Conservation (phyloP, 352 stramenopile genomes). For the Phytophthora podocarpi region DNA sequence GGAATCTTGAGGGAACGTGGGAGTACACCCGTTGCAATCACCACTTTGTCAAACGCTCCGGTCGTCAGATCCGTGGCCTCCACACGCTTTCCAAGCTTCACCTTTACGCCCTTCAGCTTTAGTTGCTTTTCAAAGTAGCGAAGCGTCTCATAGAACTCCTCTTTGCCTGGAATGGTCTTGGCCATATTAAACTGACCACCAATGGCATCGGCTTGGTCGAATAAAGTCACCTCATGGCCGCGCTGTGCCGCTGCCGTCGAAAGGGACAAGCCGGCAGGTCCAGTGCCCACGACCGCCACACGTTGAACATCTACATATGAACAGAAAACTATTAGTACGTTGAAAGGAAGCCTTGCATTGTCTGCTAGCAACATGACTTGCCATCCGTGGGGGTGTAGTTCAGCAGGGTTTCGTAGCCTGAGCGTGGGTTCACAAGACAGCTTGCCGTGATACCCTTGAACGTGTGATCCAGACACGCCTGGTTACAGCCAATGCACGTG, state of each 20-base stretch:
- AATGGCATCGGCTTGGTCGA: constrained; percentile 88
- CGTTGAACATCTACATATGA: constrained; percentile 42
- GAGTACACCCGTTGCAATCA: constrained; percentile 95
- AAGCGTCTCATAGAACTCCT: constrained; percentile 98
- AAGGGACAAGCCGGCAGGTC: constrained; percentile 94
- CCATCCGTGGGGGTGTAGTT: constrained; percentile 62
- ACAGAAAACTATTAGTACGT: background rate
- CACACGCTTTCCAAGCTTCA: constrained; percentile 70
- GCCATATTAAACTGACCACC: constrained; percentile 98
- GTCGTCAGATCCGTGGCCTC: constrained; percentile 55
- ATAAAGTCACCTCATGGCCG: constrained; percentile 94
- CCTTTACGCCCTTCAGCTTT: constrained; percentile 83
- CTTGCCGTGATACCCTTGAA: constrained; percentile 95
- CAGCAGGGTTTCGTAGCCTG: constrained; percentile 95
- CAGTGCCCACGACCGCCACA: constrained; percentile 93
- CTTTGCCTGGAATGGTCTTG: constrained; percentile 96
- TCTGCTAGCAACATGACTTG: constrained; percentile 5
- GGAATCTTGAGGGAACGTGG: constrained; percentile 91
- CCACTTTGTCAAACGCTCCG: constrained; percentile 90
- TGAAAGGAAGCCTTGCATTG: background rate
- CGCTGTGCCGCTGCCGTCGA: constrained; percentile 86
- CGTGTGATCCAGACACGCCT: constrained; percentile 97
- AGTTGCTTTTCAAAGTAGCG: constrained; percentile 94
- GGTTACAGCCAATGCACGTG: constrained; percentile 97
- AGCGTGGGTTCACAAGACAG: constrained; percentile 97